Evolutionary conservation across 108 stramenopile species (phyloP), one percentile per base, ranked within the genome.

Genomic region (Heterococcus sp.): DNA sequence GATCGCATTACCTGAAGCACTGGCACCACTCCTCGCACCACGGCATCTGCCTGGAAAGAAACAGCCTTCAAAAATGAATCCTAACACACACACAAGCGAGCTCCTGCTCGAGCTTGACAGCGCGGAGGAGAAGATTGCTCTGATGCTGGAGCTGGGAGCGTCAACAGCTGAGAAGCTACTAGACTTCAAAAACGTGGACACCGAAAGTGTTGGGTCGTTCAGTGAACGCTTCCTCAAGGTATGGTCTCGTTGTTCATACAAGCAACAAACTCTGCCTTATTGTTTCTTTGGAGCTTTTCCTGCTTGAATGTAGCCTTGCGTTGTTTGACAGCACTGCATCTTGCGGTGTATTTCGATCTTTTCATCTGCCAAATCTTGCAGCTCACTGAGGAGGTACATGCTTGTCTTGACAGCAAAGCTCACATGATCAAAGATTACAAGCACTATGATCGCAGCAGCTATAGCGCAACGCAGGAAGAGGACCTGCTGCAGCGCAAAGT

Each of bases 401-500:
- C 29, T 5, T 46, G 26, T 31, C 67, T 76, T 34, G 66, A 66
- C 1, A 67, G 68, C 21, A 76, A 76, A 39, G 67, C 75, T 26
- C 28, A 27, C 67, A 38, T 76, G 37, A 38, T 76, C 32, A 35
- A 68, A 65, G 75, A 76, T 8, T 76, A 76, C 29, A 58, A 39
- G 33, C 75, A 66, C 28, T 76, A 76, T 36, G 66, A 66, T 8
- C 75, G 75, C 28, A 76, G 75, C 32, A 65, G 66, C 35, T 76
- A 76, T 68, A 68, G 75, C 31, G 66, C 75, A 38, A 66, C 68
- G 14, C 66, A 76, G 67, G 75, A 65, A 38, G 66, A 67, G 37
- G 75, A 58, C 39, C 66, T 76, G 30, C 75, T 76, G 36, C 75
- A 65, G 68, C 68, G 67, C 30, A 76, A 76, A 39, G 75, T 68